Evolutionary conservation across 352 stramenopile genomes (phyloP), one percentile per base, ranked within the genome.

Genomic region (Discostella stelligera): DNA sequence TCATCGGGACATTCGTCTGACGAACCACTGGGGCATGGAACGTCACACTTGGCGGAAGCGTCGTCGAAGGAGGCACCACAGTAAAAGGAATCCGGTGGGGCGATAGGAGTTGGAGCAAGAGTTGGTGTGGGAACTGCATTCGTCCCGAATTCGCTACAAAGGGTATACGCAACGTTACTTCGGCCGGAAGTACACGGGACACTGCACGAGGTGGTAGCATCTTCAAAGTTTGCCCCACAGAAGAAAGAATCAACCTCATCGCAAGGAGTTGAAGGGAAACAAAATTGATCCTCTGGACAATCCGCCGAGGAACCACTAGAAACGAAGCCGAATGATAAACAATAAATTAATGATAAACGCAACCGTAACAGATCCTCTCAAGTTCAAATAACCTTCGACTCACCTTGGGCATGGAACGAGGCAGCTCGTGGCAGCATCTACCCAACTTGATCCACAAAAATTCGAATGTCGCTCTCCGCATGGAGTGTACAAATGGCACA

Each of bases 361-460:
- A 66, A 21, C 37, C 37, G 11, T 44, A 44, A 44, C 37, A 10
- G 27, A 32, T 32, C 27, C 27, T 32, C 27, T 32, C 27, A 32
- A 32, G n/a, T n/a, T n/a, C n/a, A n/a, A n/a, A n/a, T n/a, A 32
- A 32, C 27, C 5, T 32, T 32, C 27, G 21, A 46, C 27, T 46
- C n/a, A 69, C 59, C 60, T 85, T 32, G 73, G 72, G 30, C 79
- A 85, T 11, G 79, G 69, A n/a, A 71, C 39, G 18, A 63, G 50
- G 66, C 79, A 85, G 55, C 67, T 82, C 46, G 79, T 85, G n/a
- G 79, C 69, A 50, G 79, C 79, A 77, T 85, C 79, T 2, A 71
- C 76, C 79, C 79, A 85, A 61, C 68, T 82, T 61, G 63, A 56
- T 74, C 79, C 79, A 67, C 79, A 85, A 54, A 77, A 85, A 52